Percentiles rank a stretch among this genome's conserved stretches.
Conservation (phyloP, 495 filamentous ascomycete genomes). For the Trichoderma erinaceum region DNA sequence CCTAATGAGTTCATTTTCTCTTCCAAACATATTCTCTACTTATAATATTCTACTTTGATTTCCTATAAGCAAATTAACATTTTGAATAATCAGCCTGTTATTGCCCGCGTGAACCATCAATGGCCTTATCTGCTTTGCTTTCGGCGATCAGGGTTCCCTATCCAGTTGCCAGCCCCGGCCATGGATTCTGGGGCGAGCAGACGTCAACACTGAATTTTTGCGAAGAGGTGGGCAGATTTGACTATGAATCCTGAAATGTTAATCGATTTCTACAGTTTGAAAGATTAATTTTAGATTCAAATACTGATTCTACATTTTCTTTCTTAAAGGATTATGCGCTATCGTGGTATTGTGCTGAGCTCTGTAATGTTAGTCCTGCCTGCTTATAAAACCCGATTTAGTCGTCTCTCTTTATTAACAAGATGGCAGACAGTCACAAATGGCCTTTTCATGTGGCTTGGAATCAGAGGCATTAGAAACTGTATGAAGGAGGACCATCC, state of each 20-base stretch:
- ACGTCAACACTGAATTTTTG: conserved; percentile 92
- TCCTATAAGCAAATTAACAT: too few relatives aligned
- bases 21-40: too few relatives aligned
- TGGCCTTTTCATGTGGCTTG: conserved; percentile 67
- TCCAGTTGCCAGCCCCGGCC: not conserved
- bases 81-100: not conserved
- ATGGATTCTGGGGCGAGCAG: conserved; percentile 77
- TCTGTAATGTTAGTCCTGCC: conserved; percentile 28
- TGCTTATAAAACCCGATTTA: not conserved
- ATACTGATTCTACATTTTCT: not conserved
- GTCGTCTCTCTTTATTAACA: not conserved
- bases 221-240: conserved; percentile 61
- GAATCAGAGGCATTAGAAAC: conserved; percentile 63
- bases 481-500: conserved; percentile 67
- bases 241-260: not conserved
- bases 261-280: too few relatives aligned
- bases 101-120: not conserved
- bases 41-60: too few relatives aligned
- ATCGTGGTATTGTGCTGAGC: conserved; percentile 42
- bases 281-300: too few relatives aligned
- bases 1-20: too few relatives aligned
- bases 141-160: not conserved
- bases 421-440: conserved; percentile 71
- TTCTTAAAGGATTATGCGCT: conserved; percentile 40
- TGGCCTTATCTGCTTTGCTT: not conserved